phyloP scores from a whole-genome alignment of 1,284 basidiomycete genomes.

The Ustilago shanxiensis region DNA sequence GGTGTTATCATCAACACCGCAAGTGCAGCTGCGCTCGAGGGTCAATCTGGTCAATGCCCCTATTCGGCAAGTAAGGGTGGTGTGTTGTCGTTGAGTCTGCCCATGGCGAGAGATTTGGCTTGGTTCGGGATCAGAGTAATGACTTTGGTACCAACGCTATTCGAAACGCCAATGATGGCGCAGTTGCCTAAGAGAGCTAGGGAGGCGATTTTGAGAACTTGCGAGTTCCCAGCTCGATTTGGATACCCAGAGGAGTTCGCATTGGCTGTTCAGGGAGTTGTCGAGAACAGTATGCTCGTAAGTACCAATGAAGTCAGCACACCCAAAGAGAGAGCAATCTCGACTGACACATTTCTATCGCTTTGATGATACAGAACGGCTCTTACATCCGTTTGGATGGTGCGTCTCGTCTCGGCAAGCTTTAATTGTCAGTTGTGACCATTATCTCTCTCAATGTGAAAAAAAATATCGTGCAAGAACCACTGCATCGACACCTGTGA shows the following conservation, averaged over 20 bases:
- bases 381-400: slow-evolving; percentile 65
- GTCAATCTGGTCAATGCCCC: slow-evolving; percentile 69
- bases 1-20: slow-evolving; percentile 70
- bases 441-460: neutral
- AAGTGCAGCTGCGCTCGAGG: slow-evolving; percentile 68
- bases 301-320: slow-evolving; percentile 20
- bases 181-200: slow-evolving; percentile 51
- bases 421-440: slow-evolving; percentile 27
- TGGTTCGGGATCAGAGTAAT: slow-evolving; percentile 65
- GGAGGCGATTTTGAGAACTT: slow-evolving; percentile 32
- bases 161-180: slow-evolving; percentile 70
- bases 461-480: neutral
- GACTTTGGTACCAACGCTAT: slow-evolving; percentile 67
- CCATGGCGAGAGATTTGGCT: slow-evolving; percentile 70
- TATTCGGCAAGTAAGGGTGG: slow-evolving; percentile 69
- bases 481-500: no score
- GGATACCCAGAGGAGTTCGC: slow-evolving; percentile 68
- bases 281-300: slow-evolving; percentile 68
- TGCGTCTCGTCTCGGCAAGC: slow-evolving; percentile 65
- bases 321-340: neutral
- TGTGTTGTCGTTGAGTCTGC: slow-evolving; percentile 66
- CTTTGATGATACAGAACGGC: slow-evolving; percentile 39
- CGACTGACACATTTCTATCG: neutral
- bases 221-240: slow-evolving; percentile 57
- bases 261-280: slow-evolving; percentile 56